Percentiles rank a stretch among this genome's conserved stretches.
Evolutionary conservation across 192 early-diverging fungal genomes (phyloP).

Genomic region (Lobulomyces angularis): DNA sequence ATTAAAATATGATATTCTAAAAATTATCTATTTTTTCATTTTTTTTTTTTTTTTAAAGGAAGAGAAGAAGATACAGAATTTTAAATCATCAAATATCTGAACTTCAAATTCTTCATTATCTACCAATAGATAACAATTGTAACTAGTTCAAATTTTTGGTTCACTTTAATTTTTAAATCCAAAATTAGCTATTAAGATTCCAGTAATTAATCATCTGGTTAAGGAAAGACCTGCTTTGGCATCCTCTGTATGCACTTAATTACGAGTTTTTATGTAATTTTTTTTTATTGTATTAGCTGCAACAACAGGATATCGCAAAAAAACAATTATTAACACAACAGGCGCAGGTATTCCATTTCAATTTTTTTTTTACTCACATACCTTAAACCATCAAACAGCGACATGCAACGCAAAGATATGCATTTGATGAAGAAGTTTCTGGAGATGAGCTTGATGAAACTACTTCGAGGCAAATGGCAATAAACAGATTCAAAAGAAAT

Average conservation of each 20-base stretch:
- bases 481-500: slow-evolving; percentile 34
- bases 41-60: too few species aligned
- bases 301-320: slow-evolving; percentile 7
- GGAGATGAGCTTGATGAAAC: slow-evolving; percentile 21
- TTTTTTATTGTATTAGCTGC: too few species aligned
- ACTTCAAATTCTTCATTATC: too few species aligned
- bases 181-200: slow-evolving; percentile 5
- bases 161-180: too few species aligned
- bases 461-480: slow-evolving; percentile 9
- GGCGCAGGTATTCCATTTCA: background rate
- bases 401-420: slow-evolving; percentile 5
- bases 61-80: too few species aligned
- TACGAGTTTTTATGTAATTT: too few species aligned
- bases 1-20: too few species aligned
- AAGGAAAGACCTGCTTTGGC: slow-evolving; percentile 13
- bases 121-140: too few species aligned
- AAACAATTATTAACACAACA: slow-evolving; percentile 3
- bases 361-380: background rate
- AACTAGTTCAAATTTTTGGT: too few species aligned
- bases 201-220: slow-evolving; percentile 12
- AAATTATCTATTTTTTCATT: too few species aligned
- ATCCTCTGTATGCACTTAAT: too few species aligned
- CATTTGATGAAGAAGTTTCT: background rate
- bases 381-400: slow-evolving; percentile 1
- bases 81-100: too few species aligned